Evolutionary conservation across 108 stramenopile genomes (phyloP).

Genomic region (Skeletonema tropicum): DNA sequence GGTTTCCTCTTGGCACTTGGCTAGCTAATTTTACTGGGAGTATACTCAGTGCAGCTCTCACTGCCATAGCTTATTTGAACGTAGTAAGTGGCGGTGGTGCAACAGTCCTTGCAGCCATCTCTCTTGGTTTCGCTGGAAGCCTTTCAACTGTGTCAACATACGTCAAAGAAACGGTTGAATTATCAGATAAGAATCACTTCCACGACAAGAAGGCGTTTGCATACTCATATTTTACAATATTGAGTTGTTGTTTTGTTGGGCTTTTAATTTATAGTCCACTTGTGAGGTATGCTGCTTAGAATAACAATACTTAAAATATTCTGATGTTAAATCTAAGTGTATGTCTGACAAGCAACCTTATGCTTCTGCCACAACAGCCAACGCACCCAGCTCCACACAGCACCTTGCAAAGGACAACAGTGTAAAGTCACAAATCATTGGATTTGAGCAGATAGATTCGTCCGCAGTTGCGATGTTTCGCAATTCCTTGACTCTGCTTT

Average conservation of each 20-base stretch:
- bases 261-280: conserved; percentile 62
- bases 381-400: conserved; percentile 77
- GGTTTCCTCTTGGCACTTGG: conserved; percentile 80
- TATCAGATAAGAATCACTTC: conserved; percentile 41
- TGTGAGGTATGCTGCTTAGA: conserved; percentile 31
- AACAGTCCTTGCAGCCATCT: conserved; percentile 10
- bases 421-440: conserved; percentile 68
- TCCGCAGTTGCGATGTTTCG: conserved; percentile 19
- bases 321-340: not conserved
- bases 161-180: conserved; percentile 62
- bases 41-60: conserved; percentile 19
- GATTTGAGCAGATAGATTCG: conserved; percentile 4
- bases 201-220: conserved; percentile 50
- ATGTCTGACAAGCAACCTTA: not conserved
- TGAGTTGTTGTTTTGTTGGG: conserved; percentile 46
- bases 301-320: not conserved
- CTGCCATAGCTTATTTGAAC: not conserved
- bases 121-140: conserved; percentile 71
- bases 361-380: conserved; percentile 51
- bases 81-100: conserved; percentile 47
- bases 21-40: conserved; percentile 62
- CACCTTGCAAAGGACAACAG: conserved; percentile 71
- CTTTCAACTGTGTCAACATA: conserved; percentile 81
- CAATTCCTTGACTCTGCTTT: conserved; percentile 26
- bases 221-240: conserved; percentile 56